Conservation (phyloP, 306 rosid genomes). For the Delonix regia region DNA sequence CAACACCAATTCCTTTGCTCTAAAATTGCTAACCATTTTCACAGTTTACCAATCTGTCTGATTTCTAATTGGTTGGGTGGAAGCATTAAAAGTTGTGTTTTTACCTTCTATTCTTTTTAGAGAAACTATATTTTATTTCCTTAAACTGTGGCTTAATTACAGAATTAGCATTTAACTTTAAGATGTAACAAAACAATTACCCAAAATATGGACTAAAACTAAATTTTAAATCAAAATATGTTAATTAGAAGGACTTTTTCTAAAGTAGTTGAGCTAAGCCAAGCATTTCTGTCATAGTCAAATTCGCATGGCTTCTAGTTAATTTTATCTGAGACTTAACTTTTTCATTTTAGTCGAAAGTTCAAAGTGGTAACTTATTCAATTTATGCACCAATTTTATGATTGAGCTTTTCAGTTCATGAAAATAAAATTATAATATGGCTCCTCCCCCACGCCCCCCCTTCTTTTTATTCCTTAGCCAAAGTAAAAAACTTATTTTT, state of each 20-base stretch:
- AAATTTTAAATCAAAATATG: neutral
- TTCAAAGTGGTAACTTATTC: neutral
- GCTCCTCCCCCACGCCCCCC: too few species aligned
- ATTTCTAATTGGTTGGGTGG: slow-evolving; percentile 25
- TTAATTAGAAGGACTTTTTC: neutral
- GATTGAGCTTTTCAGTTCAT: neutral
- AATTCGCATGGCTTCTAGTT: neutral
- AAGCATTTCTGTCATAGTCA: neutral
- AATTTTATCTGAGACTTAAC: neutral
- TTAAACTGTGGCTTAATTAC: neutral
- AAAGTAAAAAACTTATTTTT: neutral
- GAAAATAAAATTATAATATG: neutral
- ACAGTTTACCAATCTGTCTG: neutral
- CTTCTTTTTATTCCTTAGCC: neutral
- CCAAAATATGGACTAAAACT: neutral
- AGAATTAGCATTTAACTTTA: neutral
- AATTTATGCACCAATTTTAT: neutral
- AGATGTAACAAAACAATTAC: neutral
- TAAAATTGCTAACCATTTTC: neutral
- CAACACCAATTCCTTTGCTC: slow-evolving; percentile 20
- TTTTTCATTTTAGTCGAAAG: neutral
- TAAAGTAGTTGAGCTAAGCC: neutral
- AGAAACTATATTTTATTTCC: neutral
- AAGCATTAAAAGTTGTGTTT: neutral
- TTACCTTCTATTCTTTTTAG: slow-evolving; percentile 12